phyloP scores from a whole-genome alignment of 2,329 filamentous ascomycete genomes.

The Amauroascus niger region DNA sequence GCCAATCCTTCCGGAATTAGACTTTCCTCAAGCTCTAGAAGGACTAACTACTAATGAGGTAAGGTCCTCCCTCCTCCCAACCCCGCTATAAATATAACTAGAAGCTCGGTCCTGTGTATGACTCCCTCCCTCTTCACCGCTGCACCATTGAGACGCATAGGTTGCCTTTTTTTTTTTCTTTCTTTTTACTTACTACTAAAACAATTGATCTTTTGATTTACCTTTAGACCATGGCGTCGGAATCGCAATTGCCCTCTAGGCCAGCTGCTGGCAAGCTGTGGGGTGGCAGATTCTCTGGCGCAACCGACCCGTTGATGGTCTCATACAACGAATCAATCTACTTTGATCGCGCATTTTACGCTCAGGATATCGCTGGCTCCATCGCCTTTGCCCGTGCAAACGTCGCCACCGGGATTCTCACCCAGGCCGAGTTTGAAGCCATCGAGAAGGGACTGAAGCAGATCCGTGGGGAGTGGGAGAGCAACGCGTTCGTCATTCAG shows the following conservation, averaged over 20 bases:
- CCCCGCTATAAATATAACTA: no score
- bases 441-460: conserved; percentile 59
- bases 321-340: conserved; percentile 69
- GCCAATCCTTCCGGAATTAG: no score
- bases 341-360: conserved; percentile 64
- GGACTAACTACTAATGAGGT: no score
- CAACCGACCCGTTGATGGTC: conserved; percentile 68
- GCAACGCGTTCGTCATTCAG: conserved; percentile 21
- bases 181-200: not conserved
- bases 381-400: conserved; percentile 72
- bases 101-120: no score
- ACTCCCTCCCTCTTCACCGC: not conserved
- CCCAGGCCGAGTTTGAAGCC: conserved; percentile 55
- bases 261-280: conserved; percentile 19
- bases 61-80: no score
- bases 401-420: conserved; percentile 59
- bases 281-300: conserved; percentile 49
- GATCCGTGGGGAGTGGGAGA: conserved; percentile 33
- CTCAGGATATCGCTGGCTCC: conserved; percentile 64
- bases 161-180: no score
- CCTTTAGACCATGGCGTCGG: not conserved
- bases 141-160: no score
- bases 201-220: not conserved
- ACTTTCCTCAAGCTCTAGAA: no score
- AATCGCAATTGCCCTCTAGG: conserved; percentile 6